Evolutionary conservation across 768 basidiomycete species (phyloP).

Genomic region (Glaciozyma martinii): DNA sequence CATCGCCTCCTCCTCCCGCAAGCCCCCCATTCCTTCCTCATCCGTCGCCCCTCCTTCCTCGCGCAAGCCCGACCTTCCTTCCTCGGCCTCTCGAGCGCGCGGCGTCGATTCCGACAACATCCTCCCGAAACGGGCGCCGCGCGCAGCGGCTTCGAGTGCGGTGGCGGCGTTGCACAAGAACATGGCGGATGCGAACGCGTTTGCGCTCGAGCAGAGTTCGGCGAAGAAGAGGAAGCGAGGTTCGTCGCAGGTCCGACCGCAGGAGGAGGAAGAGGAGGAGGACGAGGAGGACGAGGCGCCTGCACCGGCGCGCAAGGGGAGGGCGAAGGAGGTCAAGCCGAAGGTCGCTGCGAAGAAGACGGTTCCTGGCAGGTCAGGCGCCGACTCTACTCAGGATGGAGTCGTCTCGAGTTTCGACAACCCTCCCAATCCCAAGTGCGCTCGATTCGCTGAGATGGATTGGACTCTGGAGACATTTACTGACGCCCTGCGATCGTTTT

Average conservation of each 20-base stretch:
- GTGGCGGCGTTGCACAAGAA: not conserved
- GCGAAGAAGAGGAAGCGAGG: conserved; percentile 33
- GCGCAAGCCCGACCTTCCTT: no score
- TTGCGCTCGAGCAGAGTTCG: conserved; percentile 45
- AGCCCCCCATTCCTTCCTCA: no score
- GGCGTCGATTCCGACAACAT: no score
- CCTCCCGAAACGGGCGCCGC: no score
- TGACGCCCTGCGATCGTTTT: no score
- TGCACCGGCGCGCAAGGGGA: not conserved
- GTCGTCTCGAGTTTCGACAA: conserved; percentile 22
- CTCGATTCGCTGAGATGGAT: not conserved
- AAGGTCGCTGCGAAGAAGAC: conserved; percentile 12
- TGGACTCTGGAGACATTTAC: not conserved
- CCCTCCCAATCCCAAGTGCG: conserved; percentile 10
- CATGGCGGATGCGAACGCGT: conserved; percentile 2
- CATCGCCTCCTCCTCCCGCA: not conserved
- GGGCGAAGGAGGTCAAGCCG: conserved; percentile 11
- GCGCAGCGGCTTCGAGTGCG: no score
- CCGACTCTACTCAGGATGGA: conserved; percentile 10
- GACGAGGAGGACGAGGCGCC: not conserved
- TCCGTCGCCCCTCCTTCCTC: no score
- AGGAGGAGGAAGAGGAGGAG: not conserved
- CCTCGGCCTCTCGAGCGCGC: no score
- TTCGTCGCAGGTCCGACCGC: not conserved
- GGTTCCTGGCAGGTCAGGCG: not conserved